These are phyloP conservation scores for Pulveroboletus sp. DNA, from an alignment of 768 basidiomycete genomes.

Conservation along the genomic window DNA sequence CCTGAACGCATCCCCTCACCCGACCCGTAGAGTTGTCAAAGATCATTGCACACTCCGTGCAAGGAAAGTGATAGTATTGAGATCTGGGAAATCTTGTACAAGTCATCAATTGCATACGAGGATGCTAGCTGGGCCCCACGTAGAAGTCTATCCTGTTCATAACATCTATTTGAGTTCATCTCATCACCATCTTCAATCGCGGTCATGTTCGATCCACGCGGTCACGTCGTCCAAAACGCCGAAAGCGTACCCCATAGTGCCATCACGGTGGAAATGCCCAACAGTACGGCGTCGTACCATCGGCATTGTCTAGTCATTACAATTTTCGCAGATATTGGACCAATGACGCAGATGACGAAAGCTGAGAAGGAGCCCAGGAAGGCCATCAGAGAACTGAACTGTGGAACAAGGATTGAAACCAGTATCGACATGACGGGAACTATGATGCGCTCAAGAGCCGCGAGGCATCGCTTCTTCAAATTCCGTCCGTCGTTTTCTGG, in stretches of 20 bases:
- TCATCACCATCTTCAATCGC: neutral
- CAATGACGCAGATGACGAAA: slow-evolving; percentile 68
- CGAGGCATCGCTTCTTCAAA: slow-evolving; percentile 37
- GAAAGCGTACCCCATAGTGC: slow-evolving; percentile 74
- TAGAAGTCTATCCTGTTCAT: neutral
- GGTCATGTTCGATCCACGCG: neutral
- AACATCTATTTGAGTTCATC: neutral
- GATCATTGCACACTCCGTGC: slow-evolving; percentile 68
- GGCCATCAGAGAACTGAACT: slow-evolving; percentile 82
- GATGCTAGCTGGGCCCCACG: neutral
- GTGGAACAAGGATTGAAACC: slow-evolving; percentile 72
- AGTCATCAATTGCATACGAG: neutral
- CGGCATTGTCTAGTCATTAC: slow-evolving; percentile 48
- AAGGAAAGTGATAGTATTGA: slow-evolving; percentile 37
- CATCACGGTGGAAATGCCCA: slow-evolving; percentile 56
- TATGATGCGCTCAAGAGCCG: slow-evolving; percentile 51
- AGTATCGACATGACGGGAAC: slow-evolving; percentile 58
- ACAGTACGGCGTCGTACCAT: slow-evolving; percentile 49
- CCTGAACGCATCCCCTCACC: neutral
- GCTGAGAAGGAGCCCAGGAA: slow-evolving; percentile 90
- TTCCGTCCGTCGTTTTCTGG: slow-evolving; percentile 3
- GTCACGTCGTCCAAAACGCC: slow-evolving; percentile 45
- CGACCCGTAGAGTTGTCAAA: slow-evolving; percentile 61
- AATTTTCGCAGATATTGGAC: slow-evolving; percentile 71
- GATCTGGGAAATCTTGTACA: slow-evolving; percentile 2